Evolutionary conservation across 2,329 filamentous ascomycete genomes (phyloP).

Genomic region (Phaeomoniella chlamydospora): DNA sequence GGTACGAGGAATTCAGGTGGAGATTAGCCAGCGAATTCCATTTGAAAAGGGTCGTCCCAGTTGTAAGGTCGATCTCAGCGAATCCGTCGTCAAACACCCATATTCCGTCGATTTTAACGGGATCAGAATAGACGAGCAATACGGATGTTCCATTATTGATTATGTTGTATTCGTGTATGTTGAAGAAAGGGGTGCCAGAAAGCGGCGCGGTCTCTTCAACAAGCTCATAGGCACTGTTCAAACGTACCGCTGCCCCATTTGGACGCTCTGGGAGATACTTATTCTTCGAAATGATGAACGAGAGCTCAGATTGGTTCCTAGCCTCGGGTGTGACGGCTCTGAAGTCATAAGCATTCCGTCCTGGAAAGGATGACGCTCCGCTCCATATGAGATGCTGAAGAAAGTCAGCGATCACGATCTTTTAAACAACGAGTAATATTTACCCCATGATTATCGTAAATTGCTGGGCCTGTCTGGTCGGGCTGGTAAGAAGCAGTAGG

Average conservation of each 20-base stretch:
- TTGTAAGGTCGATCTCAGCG: slow-evolving; percentile 36
- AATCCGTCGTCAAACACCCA: slow-evolving; percentile 37
- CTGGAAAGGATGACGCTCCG: too few relatives aligned
- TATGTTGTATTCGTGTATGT: slow-evolving; percentile 36
- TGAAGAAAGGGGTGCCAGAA: slow-evolving; percentile 18
- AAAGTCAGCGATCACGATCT: too few relatives aligned
- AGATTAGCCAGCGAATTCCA: slow-evolving; percentile 36
- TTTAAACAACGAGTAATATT: neutral
- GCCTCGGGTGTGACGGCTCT: slow-evolving; percentile 23
- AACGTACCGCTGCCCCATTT: slow-evolving; percentile 22
- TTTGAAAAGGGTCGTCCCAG: slow-evolving; percentile 31
- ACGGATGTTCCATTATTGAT: slow-evolving; percentile 26
- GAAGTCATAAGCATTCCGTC: neutral
- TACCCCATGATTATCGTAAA: slow-evolving; percentile 22
- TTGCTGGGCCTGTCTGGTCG: slow-evolving; percentile 23
- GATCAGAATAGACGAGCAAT: slow-evolving; percentile 22
- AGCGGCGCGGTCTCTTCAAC: slow-evolving; percentile 22
- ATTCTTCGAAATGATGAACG: slow-evolving; percentile 19
- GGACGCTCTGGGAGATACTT: slow-evolving; percentile 21
- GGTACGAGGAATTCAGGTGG: slow-evolving; percentile 29
- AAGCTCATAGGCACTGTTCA: slow-evolving; percentile 22
- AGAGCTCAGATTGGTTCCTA: slow-evolving; percentile 17
- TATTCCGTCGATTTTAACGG: slow-evolving; percentile 25
- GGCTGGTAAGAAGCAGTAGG: slow-evolving; percentile 22
- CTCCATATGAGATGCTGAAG: too few relatives aligned